Evolutionary conservation across 225 moss, liverwort and hornwort genomes (phyloP).

Genomic region (Physcomitrium patens): DNA sequence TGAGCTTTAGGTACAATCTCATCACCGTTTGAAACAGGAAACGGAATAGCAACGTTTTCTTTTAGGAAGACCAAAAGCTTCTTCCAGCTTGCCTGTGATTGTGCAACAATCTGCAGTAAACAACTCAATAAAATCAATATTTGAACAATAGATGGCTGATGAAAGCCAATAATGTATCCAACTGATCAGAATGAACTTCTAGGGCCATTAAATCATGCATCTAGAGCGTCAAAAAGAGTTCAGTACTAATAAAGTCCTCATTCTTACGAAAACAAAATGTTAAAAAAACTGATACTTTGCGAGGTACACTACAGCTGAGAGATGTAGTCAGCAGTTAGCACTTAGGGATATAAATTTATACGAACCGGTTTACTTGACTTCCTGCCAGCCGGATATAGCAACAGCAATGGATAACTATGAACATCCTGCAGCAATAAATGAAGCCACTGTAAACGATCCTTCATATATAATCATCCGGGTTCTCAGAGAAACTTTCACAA

Average conservation of each 20-base stretch:
- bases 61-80: conserved; percentile 70
- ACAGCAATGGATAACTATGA: conserved; percentile 61
- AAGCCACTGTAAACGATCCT: conserved; percentile 10
- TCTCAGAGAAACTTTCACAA: not conserved
- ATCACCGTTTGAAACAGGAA: conserved; percentile 34
- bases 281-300: no score
- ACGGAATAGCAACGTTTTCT: conserved; percentile 52
- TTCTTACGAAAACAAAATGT: no score
- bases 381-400: conserved; percentile 67
- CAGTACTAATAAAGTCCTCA: no score
- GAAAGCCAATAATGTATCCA: not conserved
- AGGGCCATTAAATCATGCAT: no score
- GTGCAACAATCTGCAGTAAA: conserved; percentile 44
- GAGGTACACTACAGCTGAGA: no score
- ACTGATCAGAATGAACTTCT: no score
- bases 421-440: conserved; percentile 49
- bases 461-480: not conserved
- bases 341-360: not conserved
- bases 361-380: conserved; percentile 57
- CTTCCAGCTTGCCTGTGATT: conserved; percentile 58
- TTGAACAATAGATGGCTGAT: not conserved
- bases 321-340: no score
- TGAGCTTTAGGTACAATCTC: conserved; percentile 5
- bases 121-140: conserved; percentile 18
- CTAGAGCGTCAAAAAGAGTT: no score